Evolutionary conservation across 2,329 filamentous ascomycete species (phyloP).

Genomic region (Colletotrichum tanaceti): DNA sequence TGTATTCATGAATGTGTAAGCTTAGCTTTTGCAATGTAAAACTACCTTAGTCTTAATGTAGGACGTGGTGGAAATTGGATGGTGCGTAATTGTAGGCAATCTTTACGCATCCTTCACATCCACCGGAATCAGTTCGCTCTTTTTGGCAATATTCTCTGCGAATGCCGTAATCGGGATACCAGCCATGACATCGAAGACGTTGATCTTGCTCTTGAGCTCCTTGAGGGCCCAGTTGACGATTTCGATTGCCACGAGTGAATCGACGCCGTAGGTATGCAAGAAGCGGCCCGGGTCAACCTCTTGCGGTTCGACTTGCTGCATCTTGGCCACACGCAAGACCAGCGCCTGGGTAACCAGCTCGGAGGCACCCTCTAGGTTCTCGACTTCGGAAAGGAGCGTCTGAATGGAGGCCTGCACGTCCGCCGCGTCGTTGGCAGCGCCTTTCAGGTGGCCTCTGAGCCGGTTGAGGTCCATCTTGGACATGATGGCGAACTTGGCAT

Average conservation of each 20-base stretch:
- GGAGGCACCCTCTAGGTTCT: slow-evolving; percentile 1
- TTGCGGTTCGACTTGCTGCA: slow-evolving; percentile 19
- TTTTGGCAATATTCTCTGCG: background rate
- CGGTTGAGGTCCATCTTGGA: background rate
- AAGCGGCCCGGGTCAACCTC: slow-evolving; percentile 3
- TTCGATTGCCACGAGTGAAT: slow-evolving; percentile 1
- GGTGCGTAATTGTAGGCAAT: too few relatives aligned
- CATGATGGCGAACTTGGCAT: slow-evolving; percentile 4
- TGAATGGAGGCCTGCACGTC: background rate
- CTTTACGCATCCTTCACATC: background rate
- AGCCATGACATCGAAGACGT: slow-evolving; percentile 5
- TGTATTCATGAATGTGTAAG: too few relatives aligned
- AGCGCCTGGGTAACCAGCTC: background rate
- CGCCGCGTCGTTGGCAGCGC: background rate
- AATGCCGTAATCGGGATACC: slow-evolving; percentile 1
- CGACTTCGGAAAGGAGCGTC: background rate
- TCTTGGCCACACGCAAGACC: background rate
- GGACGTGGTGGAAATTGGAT: accelerated
- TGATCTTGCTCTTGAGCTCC: background rate
- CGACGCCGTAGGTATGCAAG: slow-evolving; percentile 4
- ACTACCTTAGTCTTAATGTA: too few relatives aligned
- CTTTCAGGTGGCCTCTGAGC: background rate
- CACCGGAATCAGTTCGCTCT: background rate
- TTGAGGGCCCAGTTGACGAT: slow-evolving; percentile 1
- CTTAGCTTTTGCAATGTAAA: too few relatives aligned